These are phyloP conservation scores for Farysia itapuensis DNA, from an alignment of 1,284 basidiomycete genomes.

Conservation along the genomic window DNA sequence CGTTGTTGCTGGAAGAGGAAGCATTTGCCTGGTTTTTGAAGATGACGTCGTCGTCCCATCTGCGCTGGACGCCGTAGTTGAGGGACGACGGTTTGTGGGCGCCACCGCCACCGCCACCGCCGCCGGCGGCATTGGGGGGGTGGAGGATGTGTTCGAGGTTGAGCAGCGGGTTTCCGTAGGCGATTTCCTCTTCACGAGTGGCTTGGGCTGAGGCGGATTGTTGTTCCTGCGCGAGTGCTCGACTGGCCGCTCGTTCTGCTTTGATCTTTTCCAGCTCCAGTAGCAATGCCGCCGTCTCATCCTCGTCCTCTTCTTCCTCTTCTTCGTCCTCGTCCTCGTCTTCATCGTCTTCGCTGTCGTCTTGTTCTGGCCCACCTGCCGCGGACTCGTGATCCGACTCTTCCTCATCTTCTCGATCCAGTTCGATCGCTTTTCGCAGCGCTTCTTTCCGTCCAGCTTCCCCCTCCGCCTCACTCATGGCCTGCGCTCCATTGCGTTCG, in stretches of 20 bases:
- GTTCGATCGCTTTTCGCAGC: conserved; percentile 1
- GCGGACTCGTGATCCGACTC: conserved; percentile 2
- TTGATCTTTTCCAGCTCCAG: conserved; percentile 56
- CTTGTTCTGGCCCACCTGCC: neutral
- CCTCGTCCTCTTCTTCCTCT: conserved; percentile 5
- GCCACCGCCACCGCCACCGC: too few species aligned
- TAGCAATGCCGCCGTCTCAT: conserved; percentile 33
- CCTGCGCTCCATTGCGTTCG: neutral
- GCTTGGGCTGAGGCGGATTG: conserved; percentile 6
- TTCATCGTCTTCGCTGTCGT: neutral
- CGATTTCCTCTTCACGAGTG: conserved; percentile 50
- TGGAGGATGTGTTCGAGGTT: conserved; percentile 37
- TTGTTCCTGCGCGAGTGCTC: conserved; percentile 13
- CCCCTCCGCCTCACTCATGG: too few species aligned
- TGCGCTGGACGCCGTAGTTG: conserved; percentile 37
- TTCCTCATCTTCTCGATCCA: neutral
- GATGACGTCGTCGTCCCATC: conserved; percentile 59
- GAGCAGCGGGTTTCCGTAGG: conserved; percentile 52
- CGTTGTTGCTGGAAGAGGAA: conserved; percentile 8
- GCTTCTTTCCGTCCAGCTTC: neutral
- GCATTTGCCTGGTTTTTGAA: conserved; percentile 57
- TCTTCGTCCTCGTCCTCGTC: neutral
- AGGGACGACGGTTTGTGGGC: too few species aligned
- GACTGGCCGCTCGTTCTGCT: conserved; percentile 44
- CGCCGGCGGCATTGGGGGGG: neutral